A percentile compares a stretch with the other conserved stretches of the same genome.
Evolutionary conservation across 306 rosid genomes (phyloP).

Genomic region (Vachellia pachyceras): DNA sequence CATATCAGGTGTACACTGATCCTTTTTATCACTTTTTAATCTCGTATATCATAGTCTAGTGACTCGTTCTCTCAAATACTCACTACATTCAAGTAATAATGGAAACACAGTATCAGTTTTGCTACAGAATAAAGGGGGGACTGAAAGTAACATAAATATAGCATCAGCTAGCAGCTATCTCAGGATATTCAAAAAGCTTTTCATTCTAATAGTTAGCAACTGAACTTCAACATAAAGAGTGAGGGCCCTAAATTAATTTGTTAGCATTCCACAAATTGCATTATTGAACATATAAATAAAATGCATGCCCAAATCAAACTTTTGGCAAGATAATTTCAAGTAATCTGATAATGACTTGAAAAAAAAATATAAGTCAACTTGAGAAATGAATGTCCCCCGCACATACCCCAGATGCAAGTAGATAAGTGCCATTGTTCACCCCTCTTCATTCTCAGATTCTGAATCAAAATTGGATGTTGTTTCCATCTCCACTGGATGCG

Average conservation of each 20-base stretch:
- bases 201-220: background rate
- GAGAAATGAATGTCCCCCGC: background rate
- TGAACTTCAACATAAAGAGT: background rate
- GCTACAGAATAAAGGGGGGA: background rate
- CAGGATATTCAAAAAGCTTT: background rate
- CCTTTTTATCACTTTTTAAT: background rate
- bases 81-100: background rate
- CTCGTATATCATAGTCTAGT: background rate
- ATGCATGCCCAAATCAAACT: background rate
- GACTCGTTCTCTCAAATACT: background rate
- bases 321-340: background rate
- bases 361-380: background rate
- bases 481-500: slow-evolving; percentile 50
- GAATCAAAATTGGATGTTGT: slow-evolving; percentile 27
- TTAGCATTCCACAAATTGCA: background rate
- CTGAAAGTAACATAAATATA: no score
- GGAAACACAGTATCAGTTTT: background rate
- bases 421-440: slow-evolving; percentile 28
- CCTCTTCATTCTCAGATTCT: slow-evolving; percentile 54
- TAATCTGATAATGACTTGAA: background rate
- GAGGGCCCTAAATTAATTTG: background rate
- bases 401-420: slow-evolving; percentile 46
- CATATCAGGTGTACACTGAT: background rate
- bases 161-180: background rate
- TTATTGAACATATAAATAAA: background rate